Base-by-base conservation (phyloP, 768 basidiomycete species). In the Astraeus odoratus region DNA sequence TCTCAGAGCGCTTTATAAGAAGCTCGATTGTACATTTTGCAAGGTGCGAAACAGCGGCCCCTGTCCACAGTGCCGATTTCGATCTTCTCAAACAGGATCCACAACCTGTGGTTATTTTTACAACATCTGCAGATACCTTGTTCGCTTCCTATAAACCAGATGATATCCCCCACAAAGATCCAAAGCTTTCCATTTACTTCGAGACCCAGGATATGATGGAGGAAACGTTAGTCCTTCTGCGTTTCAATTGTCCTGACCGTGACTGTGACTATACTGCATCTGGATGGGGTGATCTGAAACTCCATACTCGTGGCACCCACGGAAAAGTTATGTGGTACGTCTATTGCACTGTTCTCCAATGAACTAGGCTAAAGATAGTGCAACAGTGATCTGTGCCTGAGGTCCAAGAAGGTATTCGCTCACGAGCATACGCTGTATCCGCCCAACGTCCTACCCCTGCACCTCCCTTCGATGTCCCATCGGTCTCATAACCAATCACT, bases 201-300 rank as follows among this genome's bases (percentile, higher is more conserved):
- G 93, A 97, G 71, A 86, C 83, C 20, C 77, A 75, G 55, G 92
- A 86, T 55, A 90, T 91, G 83, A 95, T 95, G 89, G 90, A 97
- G 53, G 91, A 94, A 29, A 89, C 90, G 0, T 72, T 97, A 20
- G 74, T 94, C 5, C 74, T 99, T 15, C 80, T 99, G 9, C 80
- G 93, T 2, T 98, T 90, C 75, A 98, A 96, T 59, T 98, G 95
- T 57, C 90, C 95, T 0, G 86, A 88, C 52, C 56, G 76, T 0
- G 76, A 83, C 42, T 99, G 95, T 57, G 83, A 83, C 42, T 88
- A 85, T 53, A 81, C 85, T 50, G 91, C 78, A 0, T 79, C 80
- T 27, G 89, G 91, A 18, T 98, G 95, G 95, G 78, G 78, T 20
- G 88, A 93, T 59, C 72, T 99, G 20, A 90, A 87, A 60, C 70